Evolutionary conservation across 306 rosid genomes (phyloP), one percentile per base, ranked within the genome.

Genomic region (Cicer arietinum): DNA sequence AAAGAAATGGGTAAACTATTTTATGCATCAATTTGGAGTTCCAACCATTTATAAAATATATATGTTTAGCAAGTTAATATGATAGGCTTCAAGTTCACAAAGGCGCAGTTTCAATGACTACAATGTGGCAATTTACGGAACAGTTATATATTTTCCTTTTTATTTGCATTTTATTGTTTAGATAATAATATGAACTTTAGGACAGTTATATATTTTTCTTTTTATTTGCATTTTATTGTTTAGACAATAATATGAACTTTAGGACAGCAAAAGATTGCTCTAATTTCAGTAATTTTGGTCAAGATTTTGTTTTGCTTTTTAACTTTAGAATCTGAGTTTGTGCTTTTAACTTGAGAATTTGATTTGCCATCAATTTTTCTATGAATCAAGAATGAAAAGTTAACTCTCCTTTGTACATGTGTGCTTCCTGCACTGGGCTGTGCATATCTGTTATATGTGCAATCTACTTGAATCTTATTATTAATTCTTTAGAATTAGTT

Each of bases 231-330:
- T 14, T 14, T 14, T 14, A 14, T 14, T 14, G 16, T 14, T 14
- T 14, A 14, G 16, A 14, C 16, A 14, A 14, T 14, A 14, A 14
- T 14, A 14, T 14, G 16, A 14, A 14, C 16, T 14, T 14, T 14
- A 14, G 16, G 25, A 22, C 25, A 22, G 3, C 2, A 22, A 22
- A 22, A 22, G 25, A 1, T 22, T 22, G 25, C 25, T 22, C 2
- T 22, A 22, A 22, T 22, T 22, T 20, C 25, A 22, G 25, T 22
- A 22, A 22, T 22, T 22, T 22, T 14, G 16, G 16, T 14, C 16
- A 14, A 14, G 16, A 14, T 71, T 78, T 80, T 80, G 77, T 76
- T 72, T 48, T 61, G 12, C 66, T 69, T 5, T 22, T 71, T 20
- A 7, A 35, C 59, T 71, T 56, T 8, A 22, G 41, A 54, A 60